Conservation (phyloP, 176 grass and related monocot genomes). For the Luzula sylvatica region DNA sequence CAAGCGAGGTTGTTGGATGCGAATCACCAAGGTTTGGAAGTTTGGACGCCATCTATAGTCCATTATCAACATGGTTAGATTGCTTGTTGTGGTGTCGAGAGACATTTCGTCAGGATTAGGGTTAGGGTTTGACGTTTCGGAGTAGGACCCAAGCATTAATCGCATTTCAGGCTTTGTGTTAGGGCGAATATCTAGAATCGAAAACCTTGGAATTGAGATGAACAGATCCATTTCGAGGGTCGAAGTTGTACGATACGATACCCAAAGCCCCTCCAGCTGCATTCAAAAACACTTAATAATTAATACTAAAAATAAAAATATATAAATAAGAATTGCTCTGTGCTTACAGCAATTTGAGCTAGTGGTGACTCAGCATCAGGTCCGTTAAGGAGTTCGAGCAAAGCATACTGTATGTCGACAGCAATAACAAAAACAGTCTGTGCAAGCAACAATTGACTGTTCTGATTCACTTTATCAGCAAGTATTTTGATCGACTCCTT, state of each 20-base stretch:
- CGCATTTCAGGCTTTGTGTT: conserved; percentile 91
- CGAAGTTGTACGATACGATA: conserved; percentile 91
- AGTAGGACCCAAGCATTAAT: conserved; percentile 83
- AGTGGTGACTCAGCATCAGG: conserved; percentile 72
- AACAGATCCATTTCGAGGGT: conserved; percentile 83
- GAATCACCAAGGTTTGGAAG: conserved; percentile 85
- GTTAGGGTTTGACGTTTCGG: conserved; percentile 43
- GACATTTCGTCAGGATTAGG: conserved; percentile 15
- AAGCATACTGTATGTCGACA: conserved; percentile 65
- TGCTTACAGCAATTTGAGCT: conserved; percentile 76
- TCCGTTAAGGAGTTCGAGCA: conserved; percentile 76
- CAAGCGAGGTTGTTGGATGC: conserved; percentile 81
- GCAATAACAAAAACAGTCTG: conserved; percentile 60
- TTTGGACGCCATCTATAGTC: conserved; percentile 90
- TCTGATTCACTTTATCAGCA: conserved; percentile 92
- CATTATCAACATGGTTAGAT: conserved; percentile 95
- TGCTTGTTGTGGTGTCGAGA: conserved; percentile 22
- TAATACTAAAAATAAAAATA: not conserved
- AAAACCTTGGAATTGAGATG: conserved; percentile 77
- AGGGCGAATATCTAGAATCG: conserved; percentile 71
- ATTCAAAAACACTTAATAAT: conserved; percentile 15
- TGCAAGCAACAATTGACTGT: conserved; percentile 61
- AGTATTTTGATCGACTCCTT: conserved; percentile 85
- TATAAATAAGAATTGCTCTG: not conserved
- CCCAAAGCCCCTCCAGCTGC: conserved; percentile 93